These are phyloP conservation scores for Arxiozyma slooffiae DNA, from an alignment of 1,139 yeast species.

Conservation along the genomic window DNA sequence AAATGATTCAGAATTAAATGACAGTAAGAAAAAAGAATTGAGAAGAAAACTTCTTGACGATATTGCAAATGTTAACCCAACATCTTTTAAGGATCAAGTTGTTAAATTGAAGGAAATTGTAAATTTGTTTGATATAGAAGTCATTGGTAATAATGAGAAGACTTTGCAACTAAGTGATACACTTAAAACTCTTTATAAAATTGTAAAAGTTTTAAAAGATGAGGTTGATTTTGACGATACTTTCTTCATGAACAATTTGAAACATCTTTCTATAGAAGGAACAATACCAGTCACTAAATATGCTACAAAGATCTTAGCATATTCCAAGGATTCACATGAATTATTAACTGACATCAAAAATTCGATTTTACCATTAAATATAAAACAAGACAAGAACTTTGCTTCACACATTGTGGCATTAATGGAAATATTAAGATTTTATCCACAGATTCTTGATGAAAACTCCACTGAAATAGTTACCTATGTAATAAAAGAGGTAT, in stretches of 20 bases:
- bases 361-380: conserved; percentile 44
- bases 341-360: conserved; percentile 35
- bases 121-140: conserved; percentile 25
- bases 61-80: conserved; percentile 55
- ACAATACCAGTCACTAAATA: conserved; percentile 56
- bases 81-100: conserved; percentile 53
- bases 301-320: conserved; percentile 49
- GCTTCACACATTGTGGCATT: conserved; percentile 52
- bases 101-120: conserved; percentile 40
- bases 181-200: conserved; percentile 53
- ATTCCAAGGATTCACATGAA: conserved; percentile 37
- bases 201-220: conserved; percentile 36
- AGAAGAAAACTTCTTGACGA: conserved; percentile 41
- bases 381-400: conserved; percentile 32
- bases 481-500: conserved; percentile 49
- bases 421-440: conserved; percentile 50
- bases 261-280: conserved; percentile 43
- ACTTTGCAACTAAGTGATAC: conserved; percentile 29
- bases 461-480: conserved; percentile 51
- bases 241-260: conserved; percentile 36
- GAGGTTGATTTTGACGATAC: conserved; percentile 25
- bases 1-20: conserved; percentile 36
- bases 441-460: conserved; percentile 44
- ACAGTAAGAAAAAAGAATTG: conserved; percentile 33
- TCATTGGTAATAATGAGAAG: conserved; percentile 11